These are phyloP conservation scores for Saccharata proteae DNA, from an alignment of 2,329 filamentous ascomycete genomes.

Conservation along the genomic window DNA sequence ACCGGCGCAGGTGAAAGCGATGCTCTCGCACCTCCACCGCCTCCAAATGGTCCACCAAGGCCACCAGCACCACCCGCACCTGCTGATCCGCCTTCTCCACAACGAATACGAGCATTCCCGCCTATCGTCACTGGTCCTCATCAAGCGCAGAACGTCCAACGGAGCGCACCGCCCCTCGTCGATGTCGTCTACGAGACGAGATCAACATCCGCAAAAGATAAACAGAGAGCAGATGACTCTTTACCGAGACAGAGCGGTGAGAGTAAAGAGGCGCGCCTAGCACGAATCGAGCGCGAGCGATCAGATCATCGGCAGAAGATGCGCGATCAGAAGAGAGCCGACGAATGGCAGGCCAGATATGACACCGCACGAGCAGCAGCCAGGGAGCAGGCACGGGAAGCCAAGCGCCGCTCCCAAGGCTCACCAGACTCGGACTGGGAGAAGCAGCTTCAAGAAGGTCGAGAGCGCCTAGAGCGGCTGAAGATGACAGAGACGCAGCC, in stretches of 20 bases:
- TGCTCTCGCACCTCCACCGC: slow-evolving; percentile 2
- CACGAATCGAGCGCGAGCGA: slow-evolving; percentile 4
- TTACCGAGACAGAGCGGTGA: no score
- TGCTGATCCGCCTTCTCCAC: slow-evolving; percentile 6
- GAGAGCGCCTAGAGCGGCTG: slow-evolving; percentile 1
- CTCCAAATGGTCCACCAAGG: slow-evolving; percentile 6
- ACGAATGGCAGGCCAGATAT: slow-evolving; percentile 3
- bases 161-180: background rate
- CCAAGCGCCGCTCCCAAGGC: background rate
- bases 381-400: slow-evolving; percentile 2
- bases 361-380: no score
- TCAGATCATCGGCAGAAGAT: background rate
- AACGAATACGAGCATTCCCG: background rate
- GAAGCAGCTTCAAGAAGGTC: slow-evolving; percentile 1
- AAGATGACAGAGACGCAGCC: background rate
- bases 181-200: background rate
- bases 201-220: background rate
- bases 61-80: slow-evolving; percentile 3
- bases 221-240: no score
- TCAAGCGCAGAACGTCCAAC: background rate
- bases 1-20: no score
- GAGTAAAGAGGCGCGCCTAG: slow-evolving; percentile 2
- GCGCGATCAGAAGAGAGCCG: slow-evolving; percentile 1
- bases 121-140: slow-evolving; percentile 4
- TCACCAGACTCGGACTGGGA: slow-evolving; percentile 4